Conservation (phyloP, 306 rosid genomes). For the Chamaecrista fasciculata region DNA sequence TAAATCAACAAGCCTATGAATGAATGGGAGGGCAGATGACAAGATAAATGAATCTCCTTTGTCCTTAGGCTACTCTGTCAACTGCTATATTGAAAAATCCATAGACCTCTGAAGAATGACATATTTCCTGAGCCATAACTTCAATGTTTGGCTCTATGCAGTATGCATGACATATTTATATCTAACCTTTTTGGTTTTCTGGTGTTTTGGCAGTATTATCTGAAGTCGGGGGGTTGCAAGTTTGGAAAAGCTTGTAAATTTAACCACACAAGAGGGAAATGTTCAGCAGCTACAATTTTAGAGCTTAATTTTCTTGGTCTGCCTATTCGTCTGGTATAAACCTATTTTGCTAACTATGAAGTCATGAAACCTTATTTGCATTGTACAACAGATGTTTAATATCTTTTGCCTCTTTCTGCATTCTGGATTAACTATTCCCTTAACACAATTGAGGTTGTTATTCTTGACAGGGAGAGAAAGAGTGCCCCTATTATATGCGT, state of each 20-base stretch:
- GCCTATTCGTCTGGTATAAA: slow-evolving; percentile 82
- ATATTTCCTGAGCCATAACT: slow-evolving; percentile 2
- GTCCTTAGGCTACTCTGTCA: background rate
- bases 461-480: slow-evolving; percentile 73
- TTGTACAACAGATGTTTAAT: background rate
- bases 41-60: background rate
- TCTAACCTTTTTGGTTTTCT: slow-evolving; percentile 14
- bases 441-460: slow-evolving; percentile 20
- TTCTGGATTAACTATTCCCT: slow-evolving; percentile 20
- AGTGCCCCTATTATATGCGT: slow-evolving; percentile 91
- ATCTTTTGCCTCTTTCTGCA: slow-evolving; percentile 20
- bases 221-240: slow-evolving; percentile 86
- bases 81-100: slow-evolving; percentile 9
- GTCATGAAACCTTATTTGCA: background rate
- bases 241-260: slow-evolving; percentile 78
- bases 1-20: background rate
- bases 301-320: slow-evolving; percentile 85
- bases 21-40: slow-evolving; percentile 1
- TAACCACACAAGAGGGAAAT: slow-evolving; percentile 60
- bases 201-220: slow-evolving; percentile 71
- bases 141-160: background rate
- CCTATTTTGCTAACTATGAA: background rate
- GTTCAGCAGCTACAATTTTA: slow-evolving; percentile 33
- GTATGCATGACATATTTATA: slow-evolving; percentile 27
- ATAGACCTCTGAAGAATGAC: slow-evolving; percentile 11